phyloP scores from a whole-genome alignment of 805 yeast species.

The Pichia eremophila region DNA sequence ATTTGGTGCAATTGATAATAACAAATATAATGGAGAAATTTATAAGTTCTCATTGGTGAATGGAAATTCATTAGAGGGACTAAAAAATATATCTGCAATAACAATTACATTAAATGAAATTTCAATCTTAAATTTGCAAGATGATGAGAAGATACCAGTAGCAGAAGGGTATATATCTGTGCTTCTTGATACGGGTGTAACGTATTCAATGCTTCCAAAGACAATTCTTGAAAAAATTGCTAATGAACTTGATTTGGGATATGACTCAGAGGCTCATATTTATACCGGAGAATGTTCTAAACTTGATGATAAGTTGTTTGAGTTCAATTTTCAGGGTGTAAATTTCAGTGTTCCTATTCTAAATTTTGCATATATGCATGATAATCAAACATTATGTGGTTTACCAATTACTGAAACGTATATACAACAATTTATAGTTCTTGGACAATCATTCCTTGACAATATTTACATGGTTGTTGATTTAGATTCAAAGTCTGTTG shows the following conservation, averaged over 20 bases:
- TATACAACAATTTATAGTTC: slow-evolving; percentile 25
- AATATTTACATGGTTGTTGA: slow-evolving; percentile 47
- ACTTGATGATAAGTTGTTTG: slow-evolving; percentile 20
- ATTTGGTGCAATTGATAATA: slow-evolving; percentile 66
- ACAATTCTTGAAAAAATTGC: slow-evolving; percentile 19
- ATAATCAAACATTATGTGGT: slow-evolving; percentile 30
- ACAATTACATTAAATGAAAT: slow-evolving; percentile 16
- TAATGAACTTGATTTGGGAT: slow-evolving; percentile 32
- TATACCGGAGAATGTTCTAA: slow-evolving; percentile 37
- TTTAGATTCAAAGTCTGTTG: slow-evolving; percentile 34
- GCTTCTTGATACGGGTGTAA: slow-evolving; percentile 50
- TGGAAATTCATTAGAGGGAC: slow-evolving; percentile 4
- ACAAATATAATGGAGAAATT: slow-evolving; percentile 47
- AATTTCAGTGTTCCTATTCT: slow-evolving; percentile 40
- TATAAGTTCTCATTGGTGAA: slow-evolving; percentile 43
- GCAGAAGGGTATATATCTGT: slow-evolving; percentile 29
- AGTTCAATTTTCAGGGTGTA: slow-evolving; percentile 52
- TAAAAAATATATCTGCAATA: slow-evolving; percentile 20
- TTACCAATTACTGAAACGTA: slow-evolving; percentile 31
- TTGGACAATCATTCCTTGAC: slow-evolving; percentile 49
- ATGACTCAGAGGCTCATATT: slow-evolving; percentile 31
- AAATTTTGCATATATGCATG: slow-evolving; percentile 13
- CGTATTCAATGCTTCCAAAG: slow-evolving; percentile 37
- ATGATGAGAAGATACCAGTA: slow-evolving; percentile 4
- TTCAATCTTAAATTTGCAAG: slow-evolving; percentile 1